These are phyloP conservation scores for Exophiala viscosa DNA, from an alignment of 2,329 filamentous ascomycete genomes.

Conservation along the genomic window DNA sequence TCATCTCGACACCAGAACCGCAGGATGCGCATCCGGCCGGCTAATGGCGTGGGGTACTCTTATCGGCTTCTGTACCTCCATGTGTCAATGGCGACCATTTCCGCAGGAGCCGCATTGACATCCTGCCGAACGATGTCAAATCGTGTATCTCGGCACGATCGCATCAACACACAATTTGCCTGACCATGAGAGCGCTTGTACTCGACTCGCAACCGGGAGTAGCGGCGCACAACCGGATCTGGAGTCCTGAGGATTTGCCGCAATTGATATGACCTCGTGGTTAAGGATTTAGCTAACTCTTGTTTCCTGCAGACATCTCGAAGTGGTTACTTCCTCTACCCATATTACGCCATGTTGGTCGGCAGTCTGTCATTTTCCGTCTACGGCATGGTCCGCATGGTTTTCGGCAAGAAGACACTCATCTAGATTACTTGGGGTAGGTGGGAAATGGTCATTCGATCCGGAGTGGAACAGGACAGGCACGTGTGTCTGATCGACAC, in stretches of 20 bases:
- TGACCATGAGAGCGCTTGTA: too few relatives aligned
- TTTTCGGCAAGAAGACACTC: conserved; percentile 63
- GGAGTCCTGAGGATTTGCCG: neutral
- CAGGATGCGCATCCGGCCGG: too few relatives aligned
- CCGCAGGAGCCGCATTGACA: too few relatives aligned
- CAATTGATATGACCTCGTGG: neutral
- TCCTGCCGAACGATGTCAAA: too few relatives aligned
- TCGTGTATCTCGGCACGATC: too few relatives aligned
- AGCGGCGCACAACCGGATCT: too few relatives aligned
- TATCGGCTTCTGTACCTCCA: too few relatives aligned
- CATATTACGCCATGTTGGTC: conserved; percentile 49
- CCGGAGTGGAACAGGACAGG: neutral
- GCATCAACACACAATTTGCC: too few relatives aligned
- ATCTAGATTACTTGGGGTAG: conserved; percentile 28
- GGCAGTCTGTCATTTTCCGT: conserved; percentile 31
- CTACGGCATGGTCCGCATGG: conserved; percentile 44
- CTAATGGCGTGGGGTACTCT: too few relatives aligned
- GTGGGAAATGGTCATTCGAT: neutral
- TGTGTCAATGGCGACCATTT: too few relatives aligned
- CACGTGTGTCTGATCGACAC: neutral
- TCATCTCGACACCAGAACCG: too few relatives aligned
- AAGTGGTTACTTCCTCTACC: conserved; percentile 57
- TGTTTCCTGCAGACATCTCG: conserved; percentile 46
- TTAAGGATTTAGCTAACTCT: conserved; percentile 3
- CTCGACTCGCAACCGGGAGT: too few relatives aligned